Base-by-base conservation (phyloP, 140 eudicot species). In the Cichorium intybus region DNA sequence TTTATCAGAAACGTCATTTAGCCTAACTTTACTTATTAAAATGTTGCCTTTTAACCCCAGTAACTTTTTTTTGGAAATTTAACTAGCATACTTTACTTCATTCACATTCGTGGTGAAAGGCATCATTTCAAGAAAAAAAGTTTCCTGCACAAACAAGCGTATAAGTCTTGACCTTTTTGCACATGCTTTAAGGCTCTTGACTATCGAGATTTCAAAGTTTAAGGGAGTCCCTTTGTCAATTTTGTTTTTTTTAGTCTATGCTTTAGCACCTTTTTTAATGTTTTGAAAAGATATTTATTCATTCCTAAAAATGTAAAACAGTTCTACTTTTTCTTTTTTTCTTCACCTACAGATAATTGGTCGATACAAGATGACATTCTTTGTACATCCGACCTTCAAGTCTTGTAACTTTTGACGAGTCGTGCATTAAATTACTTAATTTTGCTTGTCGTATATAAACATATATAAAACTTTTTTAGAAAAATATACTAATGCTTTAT, bases 101-200 rank as follows among this genome's bases (percentile, higher is more conserved):
- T 20, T 66, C 33, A 27, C 79, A 66, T 20, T 66, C 33, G 35
- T 50, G 51, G 74, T 74, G 74, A 74, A 59, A 66, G 64, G 74
- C 51, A 74, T 74, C 74, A 59, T 57, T 58, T 35, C 35, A 74
- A 29, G 31, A 46, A 62, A 35, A 51, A 2, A 7, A 6, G 24
- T 43, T 51, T 18, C 15, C 24, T 35, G 16, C 31, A 62, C 33
- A 66, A 41, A 56, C 51, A 71, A 21, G 49, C 49, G 15, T 15
- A 43, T 14, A 43, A 7, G 47, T 39, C n/a, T 62, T 62, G 70
- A 72, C 56, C 27, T 39, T 71, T 60, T 57, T 24, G 34, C 33
- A 31, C 55, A 2, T 35, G 23, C 52, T 61, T 70, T 60, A 52
- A 28, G n/a, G 20, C 29, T n/a, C 12, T 52, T 24, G 27, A 37